These are phyloP conservation scores for Aspergillus sergii DNA, from an alignment of 2,329 filamentous ascomycete genomes.

Conservation along the genomic window DNA sequence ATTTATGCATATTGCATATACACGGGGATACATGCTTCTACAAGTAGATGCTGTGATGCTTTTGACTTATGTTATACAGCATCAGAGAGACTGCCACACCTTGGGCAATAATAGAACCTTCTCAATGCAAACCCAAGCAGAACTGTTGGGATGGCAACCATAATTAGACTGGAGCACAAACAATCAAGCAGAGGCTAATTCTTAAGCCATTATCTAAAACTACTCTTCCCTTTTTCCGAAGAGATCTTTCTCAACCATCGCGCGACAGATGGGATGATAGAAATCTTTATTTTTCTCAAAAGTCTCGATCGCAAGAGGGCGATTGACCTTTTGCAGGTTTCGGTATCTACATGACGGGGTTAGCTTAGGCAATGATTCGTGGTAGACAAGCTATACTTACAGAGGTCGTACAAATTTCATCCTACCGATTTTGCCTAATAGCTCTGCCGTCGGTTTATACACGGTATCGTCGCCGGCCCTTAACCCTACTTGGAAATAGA, in stretches of 20 bases:
- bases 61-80: background rate
- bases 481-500: conserved; percentile 80
- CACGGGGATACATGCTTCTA: background rate
- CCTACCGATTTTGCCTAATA: conserved; percentile 80
- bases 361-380: conserved; percentile 11
- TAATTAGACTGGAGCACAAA: background rate
- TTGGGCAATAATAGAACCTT: background rate
- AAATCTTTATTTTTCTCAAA: conserved; percentile 89
- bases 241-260: conserved; percentile 84
- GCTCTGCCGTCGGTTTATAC: conserved; percentile 70
- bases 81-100: background rate
- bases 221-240: conserved; percentile 45
- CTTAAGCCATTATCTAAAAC: background rate
- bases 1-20: background rate
- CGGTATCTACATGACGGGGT: conserved; percentile 51
- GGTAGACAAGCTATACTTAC: conserved; percentile 43
- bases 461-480: conserved; percentile 69
- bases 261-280: conserved; percentile 91
- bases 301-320: conserved; percentile 73
- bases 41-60: background rate
- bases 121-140: background rate
- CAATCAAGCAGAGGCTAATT: background rate
- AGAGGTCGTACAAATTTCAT: conserved; percentile 97
- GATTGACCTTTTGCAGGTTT: conserved; percentile 73
- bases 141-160: background rate